Evolutionary conservation across 148 eudicot genomes (phyloP).

Genomic region (Rhododendron ferrugineum): DNA sequence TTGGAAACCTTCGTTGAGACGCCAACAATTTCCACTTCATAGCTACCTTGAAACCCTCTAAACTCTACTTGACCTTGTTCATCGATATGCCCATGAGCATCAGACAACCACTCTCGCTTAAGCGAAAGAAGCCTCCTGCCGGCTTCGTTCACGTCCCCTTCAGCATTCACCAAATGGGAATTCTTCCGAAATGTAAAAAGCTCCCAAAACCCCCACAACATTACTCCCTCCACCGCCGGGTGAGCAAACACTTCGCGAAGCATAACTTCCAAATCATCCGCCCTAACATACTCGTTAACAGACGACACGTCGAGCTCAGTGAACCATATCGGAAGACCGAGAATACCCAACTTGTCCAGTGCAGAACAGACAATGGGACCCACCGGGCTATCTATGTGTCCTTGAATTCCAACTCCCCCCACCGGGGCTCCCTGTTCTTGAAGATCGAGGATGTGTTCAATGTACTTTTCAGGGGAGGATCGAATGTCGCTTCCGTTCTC

Average conservation of each 20-base stretch:
- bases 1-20: conserved; percentile 30
- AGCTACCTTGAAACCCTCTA: conserved; percentile 78
- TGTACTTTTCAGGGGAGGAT: conserved; percentile 80
- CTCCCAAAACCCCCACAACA: conserved; percentile 99
- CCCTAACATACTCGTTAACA: conserved; percentile 59
- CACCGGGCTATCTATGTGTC: conserved; percentile 83
- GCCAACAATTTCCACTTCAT: conserved; percentile 53
- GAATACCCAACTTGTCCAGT: conserved; percentile 66
- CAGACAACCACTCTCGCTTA: conserved; percentile 66
- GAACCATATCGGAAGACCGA: conserved; percentile 94
- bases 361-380: conserved; percentile 78
- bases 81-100: conserved; percentile 53
- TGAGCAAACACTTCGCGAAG: conserved; percentile 85
- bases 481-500: conserved; percentile 74
- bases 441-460: conserved; percentile 59
- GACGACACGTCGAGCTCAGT: conserved; percentile 94
- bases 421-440: conserved; percentile 87
- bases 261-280: conserved; percentile 93
- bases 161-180: conserved; percentile 75
- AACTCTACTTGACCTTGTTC: conserved; percentile 66
- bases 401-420: conserved; percentile 90
- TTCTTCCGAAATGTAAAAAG: conserved; percentile 69
- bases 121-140: conserved; percentile 62
- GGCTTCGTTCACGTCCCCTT: conserved; percentile 85
- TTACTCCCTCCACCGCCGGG: conserved; percentile 78